Conservation (phyloP, 1,284 basidiomycete species). For the Hemileia vastatrix region DNA sequence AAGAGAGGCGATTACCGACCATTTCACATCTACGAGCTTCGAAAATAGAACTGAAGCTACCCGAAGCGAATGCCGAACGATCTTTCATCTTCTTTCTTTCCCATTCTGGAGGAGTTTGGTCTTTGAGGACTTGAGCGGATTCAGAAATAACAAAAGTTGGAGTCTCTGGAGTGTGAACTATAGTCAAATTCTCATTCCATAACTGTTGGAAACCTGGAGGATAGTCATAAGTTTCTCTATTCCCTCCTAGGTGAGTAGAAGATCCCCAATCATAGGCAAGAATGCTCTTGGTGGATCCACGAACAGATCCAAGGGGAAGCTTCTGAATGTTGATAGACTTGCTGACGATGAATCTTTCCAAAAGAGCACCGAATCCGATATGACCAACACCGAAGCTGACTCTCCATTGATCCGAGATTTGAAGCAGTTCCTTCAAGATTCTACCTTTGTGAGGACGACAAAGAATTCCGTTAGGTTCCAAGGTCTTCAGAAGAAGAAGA, state of each 20-base stretch:
- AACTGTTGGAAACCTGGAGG: too few species aligned
- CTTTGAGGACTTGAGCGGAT: too few species aligned
- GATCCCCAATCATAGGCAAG: neutral
- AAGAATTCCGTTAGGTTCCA: neutral
- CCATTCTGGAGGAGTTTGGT: too few species aligned
- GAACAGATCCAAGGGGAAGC: neutral
- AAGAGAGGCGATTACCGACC: too few species aligned
- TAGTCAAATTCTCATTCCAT: neutral
- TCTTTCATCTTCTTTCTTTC: too few species aligned
- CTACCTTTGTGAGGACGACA: neutral
- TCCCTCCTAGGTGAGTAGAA: too few species aligned
- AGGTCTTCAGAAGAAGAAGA: neutral
- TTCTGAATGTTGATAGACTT: neutral
- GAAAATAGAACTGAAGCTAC: too few species aligned
- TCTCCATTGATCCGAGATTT: neutral
- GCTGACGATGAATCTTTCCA: neutral
- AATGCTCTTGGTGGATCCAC: neutral
- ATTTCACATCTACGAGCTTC: too few species aligned
- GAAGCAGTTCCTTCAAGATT: neutral
- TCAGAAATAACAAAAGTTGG: too few species aligned
- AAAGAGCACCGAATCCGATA: neutral
- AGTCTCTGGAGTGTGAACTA: too few species aligned
- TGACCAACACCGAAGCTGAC: neutral
- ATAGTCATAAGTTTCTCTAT: too few species aligned
- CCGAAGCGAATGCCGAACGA: too few species aligned